Conservation (phyloP, 441 rosid species). For the Gossypium trilobum region DNA sequence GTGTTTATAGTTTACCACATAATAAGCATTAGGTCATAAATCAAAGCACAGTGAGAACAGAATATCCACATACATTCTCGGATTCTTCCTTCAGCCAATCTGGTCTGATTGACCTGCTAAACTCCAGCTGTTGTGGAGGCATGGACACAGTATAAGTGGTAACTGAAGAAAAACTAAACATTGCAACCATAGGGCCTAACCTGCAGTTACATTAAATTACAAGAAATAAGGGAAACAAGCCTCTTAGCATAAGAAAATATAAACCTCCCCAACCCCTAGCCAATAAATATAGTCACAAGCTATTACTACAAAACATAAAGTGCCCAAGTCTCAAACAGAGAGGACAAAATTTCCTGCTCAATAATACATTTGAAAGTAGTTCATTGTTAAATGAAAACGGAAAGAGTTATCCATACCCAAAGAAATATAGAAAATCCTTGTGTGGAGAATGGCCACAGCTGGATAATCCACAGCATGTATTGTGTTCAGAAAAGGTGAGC, state of each 20-base stretch:
- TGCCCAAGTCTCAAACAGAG: neutral
- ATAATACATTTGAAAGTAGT: neutral
- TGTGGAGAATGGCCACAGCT: slow-evolving; percentile 77
- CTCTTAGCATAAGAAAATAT: neutral
- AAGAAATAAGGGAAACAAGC: slow-evolving; percentile 4
- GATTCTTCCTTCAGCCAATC: slow-evolving; percentile 55
- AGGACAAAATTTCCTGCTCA: neutral
- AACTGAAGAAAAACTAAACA: slow-evolving; percentile 80
- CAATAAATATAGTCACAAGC: neutral
- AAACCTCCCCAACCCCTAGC: neutral
- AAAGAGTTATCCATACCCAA: slow-evolving; percentile 55
- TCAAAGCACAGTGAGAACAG: slow-evolving; percentile 18
- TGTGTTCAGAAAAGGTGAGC: slow-evolving; percentile 61
- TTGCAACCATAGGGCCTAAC: slow-evolving; percentile 74
- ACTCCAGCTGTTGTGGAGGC: slow-evolving; percentile 67
- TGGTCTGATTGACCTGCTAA: slow-evolving; percentile 39
- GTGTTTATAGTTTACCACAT: neutral
- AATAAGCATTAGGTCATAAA: neutral
- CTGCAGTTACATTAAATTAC: slow-evolving; percentile 35
- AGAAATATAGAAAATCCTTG: slow-evolving; percentile 72
- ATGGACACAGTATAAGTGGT: slow-evolving; percentile 59
- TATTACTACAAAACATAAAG: neutral
- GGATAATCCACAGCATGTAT: slow-evolving; percentile 36
- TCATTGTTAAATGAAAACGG: neutral
- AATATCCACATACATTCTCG: slow-evolving; percentile 35